Base-by-base conservation (phyloP, 2,329 filamentous ascomycete species). In the Alternaria consortialis region DNA sequence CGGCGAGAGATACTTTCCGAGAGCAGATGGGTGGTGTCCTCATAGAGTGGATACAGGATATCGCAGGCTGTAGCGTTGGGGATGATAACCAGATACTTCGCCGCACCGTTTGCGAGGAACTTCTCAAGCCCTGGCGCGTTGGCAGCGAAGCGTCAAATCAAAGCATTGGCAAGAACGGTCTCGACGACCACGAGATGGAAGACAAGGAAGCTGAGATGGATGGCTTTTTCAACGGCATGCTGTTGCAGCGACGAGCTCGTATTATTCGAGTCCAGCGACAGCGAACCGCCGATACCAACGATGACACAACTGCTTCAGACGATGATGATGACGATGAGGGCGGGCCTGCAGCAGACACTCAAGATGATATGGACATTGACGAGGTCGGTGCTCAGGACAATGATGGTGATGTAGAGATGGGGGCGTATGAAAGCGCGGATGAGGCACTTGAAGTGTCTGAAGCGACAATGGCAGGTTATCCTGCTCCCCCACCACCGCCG, bases 1-100 rank as follows among this genome's bases (percentile, higher is more conserved):
- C 94, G 9, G 89, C 95, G 5, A 87, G 96, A 69, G 95, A 99
- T 79, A 98, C 93, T 0, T 99, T 98, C 80, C 87, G 95, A 60
- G 95, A 99, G 77, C 92, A 98, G 77, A 99, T 99, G 96, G 97
- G 94, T 71, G 93, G 92, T n/a, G 93, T 93, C 15, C 94, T 99
- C 63, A 91, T 99, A 55, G 94, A 97, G 71, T 99, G 96, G 96
- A 85, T 99, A 20, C 87, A 90, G 53, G 96, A 99, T 78, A 96
- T 99, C 71, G 88, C 93, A 7, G 93, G 93, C 31, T 97, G 94
- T 78, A 91, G 88, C 54, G 91, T 97, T 47, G 93, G 92, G 1
- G 84, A 88, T 32, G 93, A 99, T 73, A 87, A 89, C 63, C 85
- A 91, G 61, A 88, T 98, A 17, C 83, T 99, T 43, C 87, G 93